Evolutionary conservation across 2,329 filamentous ascomycete species (phyloP).

Genomic region (Hypoxylon sp.): DNA sequence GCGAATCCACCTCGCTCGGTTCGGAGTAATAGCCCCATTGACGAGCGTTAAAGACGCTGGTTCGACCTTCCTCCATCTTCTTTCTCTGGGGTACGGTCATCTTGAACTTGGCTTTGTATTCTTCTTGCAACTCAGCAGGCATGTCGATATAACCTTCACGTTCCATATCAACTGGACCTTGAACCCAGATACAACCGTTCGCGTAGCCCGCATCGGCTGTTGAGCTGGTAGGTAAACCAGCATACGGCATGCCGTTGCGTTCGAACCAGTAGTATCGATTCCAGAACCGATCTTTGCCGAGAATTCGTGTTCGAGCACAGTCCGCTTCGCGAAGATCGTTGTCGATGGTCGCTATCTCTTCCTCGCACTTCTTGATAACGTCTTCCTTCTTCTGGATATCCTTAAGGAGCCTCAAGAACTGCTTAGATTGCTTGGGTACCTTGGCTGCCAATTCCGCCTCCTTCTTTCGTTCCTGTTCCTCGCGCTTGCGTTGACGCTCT

Average conservation of each 20-base stretch:
- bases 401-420: constrained; percentile 88
- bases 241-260: constrained; percentile 97
- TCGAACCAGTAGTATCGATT: constrained; percentile 99
- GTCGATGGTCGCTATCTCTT: constrained; percentile 86
- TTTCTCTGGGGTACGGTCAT: constrained; percentile 91
- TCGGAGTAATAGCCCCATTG: constrained; percentile 96
- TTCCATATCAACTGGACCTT: constrained; percentile 92
- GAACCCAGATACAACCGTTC: constrained; percentile 96
- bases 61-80: constrained; percentile 84
- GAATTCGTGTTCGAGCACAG: constrained; percentile 87
- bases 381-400: constrained; percentile 91
- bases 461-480: constrained; percentile 78
- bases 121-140: constrained; percentile 76
- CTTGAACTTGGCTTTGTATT: constrained; percentile 82
- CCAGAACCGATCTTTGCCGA: constrained; percentile 97
- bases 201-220: constrained; percentile 90
- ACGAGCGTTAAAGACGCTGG: constrained; percentile 79
- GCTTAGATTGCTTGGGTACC: constrained; percentile 83
- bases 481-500: constrained; percentile 82
- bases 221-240: constrained; percentile 87
- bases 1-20: constrained; percentile 79
- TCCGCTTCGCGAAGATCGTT: constrained; percentile 95
- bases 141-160: constrained; percentile 88
- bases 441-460: constrained; percentile 76
- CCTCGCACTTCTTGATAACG: constrained; percentile 84